Evolutionary conservation across 352 stramenopile genomes (phyloP), one percentile per base, ranked within the genome.

Genomic region (Elongisporangium prolatum): DNA sequence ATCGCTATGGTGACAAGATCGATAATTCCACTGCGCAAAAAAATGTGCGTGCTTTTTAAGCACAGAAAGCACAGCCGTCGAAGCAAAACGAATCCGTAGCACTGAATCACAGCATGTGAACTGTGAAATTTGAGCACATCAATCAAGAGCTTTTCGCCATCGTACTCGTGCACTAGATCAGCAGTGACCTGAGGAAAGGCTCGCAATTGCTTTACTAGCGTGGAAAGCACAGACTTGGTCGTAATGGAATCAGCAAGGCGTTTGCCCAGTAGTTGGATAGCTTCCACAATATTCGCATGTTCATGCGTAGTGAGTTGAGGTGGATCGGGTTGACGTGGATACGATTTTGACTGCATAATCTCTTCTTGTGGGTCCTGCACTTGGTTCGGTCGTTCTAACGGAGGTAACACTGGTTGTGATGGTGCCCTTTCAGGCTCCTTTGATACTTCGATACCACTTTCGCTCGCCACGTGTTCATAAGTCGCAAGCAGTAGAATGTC

Each of bases 121-220:
- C 75, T 64, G 63, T 94, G 82, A 50, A 65, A 69, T 22, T 71
- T 72, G 20, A 94, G 73, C n/a, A 80, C 65, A 0, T 72, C 66
- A 17, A 94, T 59, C 21, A 94, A 52, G 20, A 86, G 58, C 5
- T 48, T 59, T 57, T 90, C 80, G 13, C 84, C 82, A 28, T 50
- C 48, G 20, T 55, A 59, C 13, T 72, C 57, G 60, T 87, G 74
- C 37, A 91, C 61, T 18, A 86, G 53, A n/a, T 89, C 67, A 0
- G 81, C 79, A 3, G 83, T 91, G 11, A 81, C 62, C 25, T 90
- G 75, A 0, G 83, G 83, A 50, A 77, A 86, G 0, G 81, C 64
- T n/a, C 84, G 80, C 72, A 91, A 86, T 18, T 94, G 80, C 57
- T 94, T 90, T 8, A 91, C 79, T 24, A 93, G 75, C 2, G 67